These are phyloP conservation scores for Cryphonectria nitschkei DNA, from an alignment of 2,329 filamentous ascomycete species.

Conservation along the genomic window DNA sequence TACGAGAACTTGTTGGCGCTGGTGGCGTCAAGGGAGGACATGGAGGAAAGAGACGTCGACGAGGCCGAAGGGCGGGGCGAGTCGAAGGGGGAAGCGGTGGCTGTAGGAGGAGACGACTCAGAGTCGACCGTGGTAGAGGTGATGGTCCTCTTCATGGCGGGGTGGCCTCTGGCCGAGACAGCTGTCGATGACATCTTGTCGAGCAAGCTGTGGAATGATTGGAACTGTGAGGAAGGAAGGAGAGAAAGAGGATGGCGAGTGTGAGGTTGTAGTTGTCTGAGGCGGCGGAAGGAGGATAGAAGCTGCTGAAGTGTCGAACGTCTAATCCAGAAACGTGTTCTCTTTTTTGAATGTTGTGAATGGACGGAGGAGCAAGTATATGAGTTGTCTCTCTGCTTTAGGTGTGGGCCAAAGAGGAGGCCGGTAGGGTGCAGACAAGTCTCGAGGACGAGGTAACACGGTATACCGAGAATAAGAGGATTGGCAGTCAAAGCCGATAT, in stretches of 20 bases:
- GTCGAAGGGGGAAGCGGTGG: slow-evolving; percentile 60
- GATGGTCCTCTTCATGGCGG: slow-evolving; percentile 52
- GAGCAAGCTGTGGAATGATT: background rate
- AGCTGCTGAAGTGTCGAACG: background rate
- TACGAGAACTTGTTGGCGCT: slow-evolving; percentile 45
- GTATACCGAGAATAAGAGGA: background rate
- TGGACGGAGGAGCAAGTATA: background rate
- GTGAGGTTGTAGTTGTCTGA: background rate
- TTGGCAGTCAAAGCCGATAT: background rate
- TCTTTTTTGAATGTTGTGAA: background rate
- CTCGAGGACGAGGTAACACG: background rate
- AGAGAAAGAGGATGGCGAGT: background rate
- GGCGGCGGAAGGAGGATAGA: background rate
- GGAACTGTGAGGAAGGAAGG: background rate
- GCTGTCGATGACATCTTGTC: slow-evolving; percentile 51
- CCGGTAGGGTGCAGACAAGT: no score
- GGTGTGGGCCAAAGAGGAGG: background rate
- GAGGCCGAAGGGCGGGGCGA: slow-evolving; percentile 70
- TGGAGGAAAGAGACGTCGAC: slow-evolving; percentile 88
- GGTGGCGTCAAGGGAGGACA: slow-evolving; percentile 68
- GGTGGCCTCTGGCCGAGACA: slow-evolving; percentile 43
- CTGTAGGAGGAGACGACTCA: slow-evolving; percentile 57
- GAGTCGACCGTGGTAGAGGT: slow-evolving; percentile 47
- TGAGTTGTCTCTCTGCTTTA: background rate
- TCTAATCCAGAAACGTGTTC: background rate